Evolutionary conservation across 352 stramenopile genomes (phyloP).

Genomic region (Phytophthora crassamura): DNA sequence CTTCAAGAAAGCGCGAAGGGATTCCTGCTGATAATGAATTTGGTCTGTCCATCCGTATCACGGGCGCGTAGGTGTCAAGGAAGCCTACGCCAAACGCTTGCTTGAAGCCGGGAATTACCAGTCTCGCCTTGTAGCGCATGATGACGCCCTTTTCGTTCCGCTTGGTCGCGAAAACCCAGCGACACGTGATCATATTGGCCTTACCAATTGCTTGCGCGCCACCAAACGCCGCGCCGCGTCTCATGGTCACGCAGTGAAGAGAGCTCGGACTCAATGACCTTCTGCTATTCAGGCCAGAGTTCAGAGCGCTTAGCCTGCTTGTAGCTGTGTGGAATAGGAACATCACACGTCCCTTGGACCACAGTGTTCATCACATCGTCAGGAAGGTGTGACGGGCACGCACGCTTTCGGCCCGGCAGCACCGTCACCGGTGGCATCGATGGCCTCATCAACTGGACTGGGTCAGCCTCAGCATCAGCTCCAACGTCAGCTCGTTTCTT

Average conservation of each 20-base stretch:
- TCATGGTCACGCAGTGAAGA: neutral
- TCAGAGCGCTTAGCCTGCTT: too few species aligned
- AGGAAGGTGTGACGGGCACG: constrained; percentile 1
- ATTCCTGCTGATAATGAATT: too few species aligned
- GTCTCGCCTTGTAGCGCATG: constrained; percentile 15
- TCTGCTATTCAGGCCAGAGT: neutral
- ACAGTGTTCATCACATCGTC: constrained; percentile 6
- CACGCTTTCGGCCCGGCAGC: constrained; percentile 10
- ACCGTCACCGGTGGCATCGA: constrained; percentile 2
- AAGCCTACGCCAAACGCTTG: constrained; percentile 16
- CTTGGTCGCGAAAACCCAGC: constrained; percentile 20
- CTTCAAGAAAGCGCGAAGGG: too few species aligned
- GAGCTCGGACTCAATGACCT: constrained; percentile 1
- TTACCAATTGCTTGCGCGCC: neutral
- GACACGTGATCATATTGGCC: constrained; percentile 2
- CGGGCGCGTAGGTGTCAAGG: constrained; percentile 11
- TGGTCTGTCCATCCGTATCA: constrained; percentile 31
- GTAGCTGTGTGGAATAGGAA: too few species aligned
- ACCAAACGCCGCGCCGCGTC: neutral
- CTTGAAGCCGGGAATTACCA: constrained; percentile 19
- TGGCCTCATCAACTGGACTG: too few species aligned
- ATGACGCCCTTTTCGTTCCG: neutral
- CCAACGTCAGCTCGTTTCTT: neutral
- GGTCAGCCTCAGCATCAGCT: neutral
- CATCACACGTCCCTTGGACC: neutral